Conservation (phyloP, 2,329 filamentous ascomycete species). For the Alternaria alternata region DNA sequence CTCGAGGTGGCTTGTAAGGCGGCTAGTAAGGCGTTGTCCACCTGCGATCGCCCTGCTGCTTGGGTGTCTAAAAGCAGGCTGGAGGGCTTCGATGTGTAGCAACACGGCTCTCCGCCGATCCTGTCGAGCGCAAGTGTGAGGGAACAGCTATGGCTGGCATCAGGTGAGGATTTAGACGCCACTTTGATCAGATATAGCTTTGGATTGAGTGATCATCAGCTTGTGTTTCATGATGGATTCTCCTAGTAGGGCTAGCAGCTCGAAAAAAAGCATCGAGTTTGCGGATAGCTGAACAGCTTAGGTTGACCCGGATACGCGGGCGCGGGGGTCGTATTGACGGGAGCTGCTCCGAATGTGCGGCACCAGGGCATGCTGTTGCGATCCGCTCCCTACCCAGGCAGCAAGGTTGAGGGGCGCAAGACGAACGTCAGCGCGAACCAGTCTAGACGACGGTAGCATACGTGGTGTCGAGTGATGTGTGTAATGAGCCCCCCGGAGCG, state of each 20-base stretch:
- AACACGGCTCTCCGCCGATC: neutral
- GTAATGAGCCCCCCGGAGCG: neutral
- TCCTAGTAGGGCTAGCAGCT: neutral
- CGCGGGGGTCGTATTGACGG: conserved; percentile 13
- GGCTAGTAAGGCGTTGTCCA: conserved; percentile 4
- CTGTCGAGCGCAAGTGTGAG: neutral
- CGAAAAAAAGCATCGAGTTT: conserved; percentile 4
- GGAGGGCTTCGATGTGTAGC: neutral
- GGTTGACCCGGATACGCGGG: conserved; percentile 10
- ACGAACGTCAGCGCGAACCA: neutral
- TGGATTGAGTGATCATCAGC: neutral
- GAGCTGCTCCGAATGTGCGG: conserved; percentile 16
- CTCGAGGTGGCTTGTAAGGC: neutral
- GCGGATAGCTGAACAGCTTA: neutral
- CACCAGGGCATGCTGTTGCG: conserved; percentile 3
- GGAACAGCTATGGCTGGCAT: neutral
- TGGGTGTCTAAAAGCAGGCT: conserved; percentile 5
- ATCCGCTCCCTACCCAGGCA: neutral
- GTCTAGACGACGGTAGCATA: neutral
- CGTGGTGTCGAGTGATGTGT: neutral
- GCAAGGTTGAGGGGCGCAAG: conserved; percentile 10
- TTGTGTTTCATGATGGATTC: neutral
- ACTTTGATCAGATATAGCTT: neutral
- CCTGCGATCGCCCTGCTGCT: neutral
- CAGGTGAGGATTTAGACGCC: neutral